Evolutionary conservation across 345 rosid genomes (phyloP), one percentile per base, ranked within the genome.

Genomic region (Kernera saxatilis): DNA sequence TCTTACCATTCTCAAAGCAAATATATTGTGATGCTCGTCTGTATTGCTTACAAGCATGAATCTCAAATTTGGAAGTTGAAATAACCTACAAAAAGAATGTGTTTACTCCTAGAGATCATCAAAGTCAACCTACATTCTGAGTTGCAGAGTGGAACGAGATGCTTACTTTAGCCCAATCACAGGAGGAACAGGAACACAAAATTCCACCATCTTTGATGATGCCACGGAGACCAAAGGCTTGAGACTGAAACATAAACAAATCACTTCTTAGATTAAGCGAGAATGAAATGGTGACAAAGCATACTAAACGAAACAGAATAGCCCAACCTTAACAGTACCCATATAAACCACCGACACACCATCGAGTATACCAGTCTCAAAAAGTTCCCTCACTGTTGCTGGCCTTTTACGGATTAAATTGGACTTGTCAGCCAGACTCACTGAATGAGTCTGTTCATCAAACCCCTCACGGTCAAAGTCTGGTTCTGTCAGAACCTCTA

Each of bases 1-100:
- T 94, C 85, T 87, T 94, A 67, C 99, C 99, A 79, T 94, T 94
- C 82, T 91, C 97, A 71, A 94, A 85, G 78, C 99, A 94, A 70
- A 88, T 94, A 78, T 94, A 94, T 56, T 94, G 99, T 35, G 91
- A 82, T 18, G 97, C 99, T 30, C 97, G 91, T 78, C 90, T 85
- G 77, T 91, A 94, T 69, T 86, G 93, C 54, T 86, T 91, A 70
- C 88, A 85, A 27, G 98, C 98, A 85, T 93, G 98, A 77, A 93
- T 91, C 91, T 93, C 98, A 70, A 93, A 94, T 77, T 87, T 90
- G 50, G 99, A 94, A 56, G 97, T 95, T 15, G 99, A 90, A 78
- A 94, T 74, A 59, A 94, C 95, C 97, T 94, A 79, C 51, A 76
- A 77, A 71, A 69, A 62, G 14, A 62, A 69, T 36, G 44, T 45